Evolutionary conservation across 495 filamentous ascomycete species (phyloP).

Genomic region (Clohesyomyces aquaticus): DNA sequence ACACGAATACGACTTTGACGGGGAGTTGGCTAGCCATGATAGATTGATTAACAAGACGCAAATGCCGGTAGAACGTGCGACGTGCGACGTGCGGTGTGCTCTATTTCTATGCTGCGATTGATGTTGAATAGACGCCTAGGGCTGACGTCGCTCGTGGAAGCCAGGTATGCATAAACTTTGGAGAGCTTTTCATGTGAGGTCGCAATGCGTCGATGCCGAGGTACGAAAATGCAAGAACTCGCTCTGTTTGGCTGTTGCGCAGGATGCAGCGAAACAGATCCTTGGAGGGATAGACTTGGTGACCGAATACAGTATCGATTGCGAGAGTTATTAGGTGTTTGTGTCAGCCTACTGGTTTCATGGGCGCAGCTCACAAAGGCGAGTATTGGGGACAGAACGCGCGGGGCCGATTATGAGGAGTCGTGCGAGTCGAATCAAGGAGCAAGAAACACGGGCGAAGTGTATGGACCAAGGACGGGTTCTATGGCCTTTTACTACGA

Average conservation of each 20-base stretch:
- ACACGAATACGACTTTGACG: conserved; percentile 14
- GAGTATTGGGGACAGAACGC: no score
- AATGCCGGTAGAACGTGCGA: neutral
- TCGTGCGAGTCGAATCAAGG: no score
- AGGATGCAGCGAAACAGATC: neutral
- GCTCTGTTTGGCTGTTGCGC: neutral
- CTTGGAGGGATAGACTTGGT: neutral
- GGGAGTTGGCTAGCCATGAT: conserved; percentile 9
- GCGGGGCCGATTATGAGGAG: no score
- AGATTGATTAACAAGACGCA: neutral
- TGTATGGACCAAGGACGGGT: no score
- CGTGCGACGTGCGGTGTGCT: neutral
- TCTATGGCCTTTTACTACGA: no score
- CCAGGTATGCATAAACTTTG: neutral
- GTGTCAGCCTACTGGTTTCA: no score
- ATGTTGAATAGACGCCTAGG: neutral
- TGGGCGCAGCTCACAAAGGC: no score
- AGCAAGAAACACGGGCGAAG: no score
- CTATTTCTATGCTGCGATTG: neutral
- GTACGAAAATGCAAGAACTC: neutral
- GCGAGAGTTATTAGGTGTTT: no score
- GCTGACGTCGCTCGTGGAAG: neutral
- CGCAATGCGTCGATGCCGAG: neutral
- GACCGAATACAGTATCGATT: neutral
- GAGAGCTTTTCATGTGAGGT: neutral